Conservation (phyloP, 768 basidiomycete genomes). For the Mycena rosella region DNA sequence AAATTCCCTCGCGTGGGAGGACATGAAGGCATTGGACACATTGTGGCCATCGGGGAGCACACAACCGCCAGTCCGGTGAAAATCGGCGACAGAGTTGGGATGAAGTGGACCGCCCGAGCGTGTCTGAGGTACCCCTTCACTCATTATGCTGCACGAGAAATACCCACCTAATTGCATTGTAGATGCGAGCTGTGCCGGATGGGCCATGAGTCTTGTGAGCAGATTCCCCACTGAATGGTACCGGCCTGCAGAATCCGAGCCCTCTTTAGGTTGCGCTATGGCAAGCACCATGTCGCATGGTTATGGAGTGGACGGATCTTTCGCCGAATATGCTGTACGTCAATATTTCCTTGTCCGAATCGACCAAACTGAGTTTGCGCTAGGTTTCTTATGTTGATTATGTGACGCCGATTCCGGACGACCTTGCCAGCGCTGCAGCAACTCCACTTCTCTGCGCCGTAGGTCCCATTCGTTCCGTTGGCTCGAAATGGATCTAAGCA, state of each 20-base stretch:
- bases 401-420: conserved; percentile 83
- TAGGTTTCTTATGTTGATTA: conserved; percentile 74
- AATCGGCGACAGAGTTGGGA: conserved; percentile 81
- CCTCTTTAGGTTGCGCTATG: conserved; percentile 58
- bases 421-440: conserved; percentile 70
- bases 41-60: conserved; percentile 82
- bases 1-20: conserved; percentile 76
- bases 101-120: conserved; percentile 73
- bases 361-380: background rate
- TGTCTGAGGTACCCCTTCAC: conserved; percentile 48
- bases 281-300: conserved; percentile 64
- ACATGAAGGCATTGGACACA: conserved; percentile 82
- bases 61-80: conserved; percentile 64
- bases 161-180: too few species aligned
- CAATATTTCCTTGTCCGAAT: too few species aligned
- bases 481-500: background rate
- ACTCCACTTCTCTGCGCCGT: conserved; percentile 83
- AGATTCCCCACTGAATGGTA: too few species aligned
- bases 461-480: conserved; percentile 34
- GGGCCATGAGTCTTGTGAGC: conserved; percentile 64
- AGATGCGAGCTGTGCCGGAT: conserved; percentile 80
- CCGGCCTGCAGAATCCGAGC: too few species aligned
- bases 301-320: conserved; percentile 77
- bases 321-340: conserved; percentile 70
- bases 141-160: too few species aligned